These are phyloP conservation scores for Hypoxylon sp. DNA, from an alignment of 2,329 filamentous ascomycete species.

Conservation along the genomic window DNA sequence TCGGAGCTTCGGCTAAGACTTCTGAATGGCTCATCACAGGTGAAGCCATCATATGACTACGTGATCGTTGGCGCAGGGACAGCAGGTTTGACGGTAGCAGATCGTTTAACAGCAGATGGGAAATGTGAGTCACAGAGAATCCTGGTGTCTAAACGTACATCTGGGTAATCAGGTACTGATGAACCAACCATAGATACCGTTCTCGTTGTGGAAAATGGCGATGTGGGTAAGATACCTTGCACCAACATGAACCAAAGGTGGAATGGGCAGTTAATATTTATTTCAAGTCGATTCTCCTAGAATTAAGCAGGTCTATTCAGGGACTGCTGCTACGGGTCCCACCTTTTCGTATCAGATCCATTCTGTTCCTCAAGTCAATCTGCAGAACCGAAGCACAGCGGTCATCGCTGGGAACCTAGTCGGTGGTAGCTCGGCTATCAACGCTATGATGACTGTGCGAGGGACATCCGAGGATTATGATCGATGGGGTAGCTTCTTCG, in stretches of 20 bases:
- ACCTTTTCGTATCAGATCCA: constrained; percentile 50
- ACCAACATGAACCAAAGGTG: neutral
- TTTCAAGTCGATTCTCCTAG: constrained; percentile 47
- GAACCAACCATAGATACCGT: constrained; percentile 42
- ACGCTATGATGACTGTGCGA: constrained; percentile 53
- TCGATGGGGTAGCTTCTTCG: constrained; percentile 56
- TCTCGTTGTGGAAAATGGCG: constrained; percentile 52
- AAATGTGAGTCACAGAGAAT: constrained; percentile 43
- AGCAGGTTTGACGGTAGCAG: constrained; percentile 50
- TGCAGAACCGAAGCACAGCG: constrained; percentile 45
- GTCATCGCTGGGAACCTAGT: constrained; percentile 50
- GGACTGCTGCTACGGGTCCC: constrained; percentile 46
- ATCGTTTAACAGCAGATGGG: constrained; percentile 50
- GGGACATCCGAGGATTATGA: constrained; percentile 53
- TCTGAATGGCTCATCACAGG: constrained; percentile 30
- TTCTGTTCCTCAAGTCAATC: constrained; percentile 49
- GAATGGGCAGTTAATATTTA: constrained; percentile 22
- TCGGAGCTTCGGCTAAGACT: constrained; percentile 30
- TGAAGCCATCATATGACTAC: constrained; percentile 49
- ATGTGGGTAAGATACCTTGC: constrained; percentile 41
- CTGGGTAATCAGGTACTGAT: constrained; percentile 16
- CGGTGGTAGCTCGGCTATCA: constrained; percentile 52
- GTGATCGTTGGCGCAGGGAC: constrained; percentile 52
- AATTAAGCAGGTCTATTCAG: constrained; percentile 50
- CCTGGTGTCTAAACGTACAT: neutral